Percentiles rank a stretch among this genome's conserved stretches.
phyloP scores from a whole-genome alignment of 148 eudicot species.

The Euryodendron excelsum region DNA sequence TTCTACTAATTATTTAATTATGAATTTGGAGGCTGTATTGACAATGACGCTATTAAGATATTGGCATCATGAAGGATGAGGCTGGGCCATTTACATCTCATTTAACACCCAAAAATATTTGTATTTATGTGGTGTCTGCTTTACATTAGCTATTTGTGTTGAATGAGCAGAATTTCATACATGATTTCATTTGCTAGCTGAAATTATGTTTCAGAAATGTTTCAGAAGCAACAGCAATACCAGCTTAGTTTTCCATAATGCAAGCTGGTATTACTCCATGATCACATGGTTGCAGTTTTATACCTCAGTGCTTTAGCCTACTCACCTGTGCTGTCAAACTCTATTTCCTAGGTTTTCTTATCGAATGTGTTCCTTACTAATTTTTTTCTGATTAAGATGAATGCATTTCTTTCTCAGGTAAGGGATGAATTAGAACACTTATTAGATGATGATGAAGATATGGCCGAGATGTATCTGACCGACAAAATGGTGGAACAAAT shows the following conservation, averaged over 20 bases:
- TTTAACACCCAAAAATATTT: not conserved
- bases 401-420: constrained; percentile 46
- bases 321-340: not conserved
- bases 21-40: not conserved
- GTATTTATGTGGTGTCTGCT: not conserved
- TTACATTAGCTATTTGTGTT: not conserved
- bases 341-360: constrained; percentile 4
- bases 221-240: not conserved
- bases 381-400: constrained; percentile 16
- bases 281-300: not conserved
- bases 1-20: not conserved
- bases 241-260: not conserved
- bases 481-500: constrained; percentile 70
- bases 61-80: not conserved
- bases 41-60: not conserved
- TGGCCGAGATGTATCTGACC: constrained; percentile 98
- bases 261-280: constrained; percentile 5
- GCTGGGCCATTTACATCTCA: not conserved
- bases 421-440: constrained; percentile 95
- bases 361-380: not conserved
- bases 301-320: not conserved
- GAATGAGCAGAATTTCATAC: not conserved
- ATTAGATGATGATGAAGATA: constrained; percentile 91
- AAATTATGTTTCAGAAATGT: no score
- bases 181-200: no score